Evolutionary conservation across 2,329 filamentous ascomycete genomes (phyloP).

Genomic region (Periglandula ipomoeae): DNA sequence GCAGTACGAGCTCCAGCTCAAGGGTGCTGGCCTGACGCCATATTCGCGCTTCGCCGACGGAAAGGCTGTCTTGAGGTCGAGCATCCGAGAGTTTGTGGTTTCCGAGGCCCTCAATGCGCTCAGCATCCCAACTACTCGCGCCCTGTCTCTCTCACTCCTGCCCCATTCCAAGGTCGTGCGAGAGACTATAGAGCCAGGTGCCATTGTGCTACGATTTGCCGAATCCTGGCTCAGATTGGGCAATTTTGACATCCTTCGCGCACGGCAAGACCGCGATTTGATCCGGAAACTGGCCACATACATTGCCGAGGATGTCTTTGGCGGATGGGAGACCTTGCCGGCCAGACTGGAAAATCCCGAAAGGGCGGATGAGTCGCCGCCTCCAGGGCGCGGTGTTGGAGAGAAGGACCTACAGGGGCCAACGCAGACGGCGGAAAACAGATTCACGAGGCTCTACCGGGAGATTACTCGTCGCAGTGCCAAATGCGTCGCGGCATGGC

Average conservation of each 20-base stretch:
- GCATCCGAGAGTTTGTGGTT: conserved; percentile 88
- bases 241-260: conserved; percentile 88
- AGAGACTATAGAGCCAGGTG: conserved; percentile 78
- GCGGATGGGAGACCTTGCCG: conserved; percentile 79
- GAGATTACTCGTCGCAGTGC: conserved; percentile 83
- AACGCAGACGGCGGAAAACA: conserved; percentile 64
- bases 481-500: conserved; percentile 82
- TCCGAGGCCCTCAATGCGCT: conserved; percentile 84
- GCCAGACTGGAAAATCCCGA: conserved; percentile 44
- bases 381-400: conserved; percentile 42
- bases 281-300: conserved; percentile 72
- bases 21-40: conserved; percentile 86
- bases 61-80: conserved; percentile 83
- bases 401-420: conserved; percentile 57
- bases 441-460: conserved; percentile 78
- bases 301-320: conserved; percentile 77
- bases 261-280: conserved; percentile 66
- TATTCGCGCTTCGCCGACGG: conserved; percentile 97
- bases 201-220: conserved; percentile 86
- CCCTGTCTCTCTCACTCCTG: conserved; percentile 70
- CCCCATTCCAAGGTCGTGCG: conserved; percentile 65
- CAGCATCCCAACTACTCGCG: conserved; percentile 76
- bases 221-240: conserved; percentile 87
- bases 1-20: conserved; percentile 86
- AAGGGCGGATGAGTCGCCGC: conserved; percentile 32